Percentiles rank a stretch among this genome's conserved stretches.
These are phyloP conservation scores for Theobroma cacao DNA, from an alignment of 345 rosid species.

Conservation along the genomic window DNA sequence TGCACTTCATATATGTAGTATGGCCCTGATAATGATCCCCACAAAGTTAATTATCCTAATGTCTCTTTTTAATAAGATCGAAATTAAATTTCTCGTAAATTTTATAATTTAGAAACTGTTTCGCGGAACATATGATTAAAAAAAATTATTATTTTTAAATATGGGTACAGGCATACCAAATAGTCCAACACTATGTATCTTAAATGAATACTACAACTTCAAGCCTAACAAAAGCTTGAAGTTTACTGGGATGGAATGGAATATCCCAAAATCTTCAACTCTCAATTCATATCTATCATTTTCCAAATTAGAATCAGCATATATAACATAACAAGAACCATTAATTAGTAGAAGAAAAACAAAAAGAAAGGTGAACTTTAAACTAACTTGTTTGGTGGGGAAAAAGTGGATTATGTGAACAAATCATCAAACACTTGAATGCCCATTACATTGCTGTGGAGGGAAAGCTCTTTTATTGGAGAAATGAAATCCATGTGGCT, in stretches of 20 bases:
- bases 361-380: neutral
- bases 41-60: neutral
- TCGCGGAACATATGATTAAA: neutral
- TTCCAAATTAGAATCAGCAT: neutral
- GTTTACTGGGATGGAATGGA: neutral
- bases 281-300: too few species aligned
- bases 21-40: too few species aligned
- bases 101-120: neutral
- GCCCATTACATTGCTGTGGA: neutral
- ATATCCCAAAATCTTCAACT: neutral
- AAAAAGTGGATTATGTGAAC: neutral
- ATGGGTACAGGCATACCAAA: neutral
- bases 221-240: neutral
- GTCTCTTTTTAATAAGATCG: neutral
- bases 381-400: neutral
- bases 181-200: neutral
- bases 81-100: neutral
- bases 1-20: neutral
- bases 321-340: neutral
- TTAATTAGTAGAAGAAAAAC: neutral
- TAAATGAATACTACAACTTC: neutral
- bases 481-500: neutral
- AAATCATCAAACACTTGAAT: constrained; percentile 17
- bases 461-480: neutral
- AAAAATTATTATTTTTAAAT: neutral